Evolutionary conservation across 2,329 filamentous ascomycete species (phyloP), one percentile per base, ranked within the genome.

Genomic region (Aureobasidium sp.): DNA sequence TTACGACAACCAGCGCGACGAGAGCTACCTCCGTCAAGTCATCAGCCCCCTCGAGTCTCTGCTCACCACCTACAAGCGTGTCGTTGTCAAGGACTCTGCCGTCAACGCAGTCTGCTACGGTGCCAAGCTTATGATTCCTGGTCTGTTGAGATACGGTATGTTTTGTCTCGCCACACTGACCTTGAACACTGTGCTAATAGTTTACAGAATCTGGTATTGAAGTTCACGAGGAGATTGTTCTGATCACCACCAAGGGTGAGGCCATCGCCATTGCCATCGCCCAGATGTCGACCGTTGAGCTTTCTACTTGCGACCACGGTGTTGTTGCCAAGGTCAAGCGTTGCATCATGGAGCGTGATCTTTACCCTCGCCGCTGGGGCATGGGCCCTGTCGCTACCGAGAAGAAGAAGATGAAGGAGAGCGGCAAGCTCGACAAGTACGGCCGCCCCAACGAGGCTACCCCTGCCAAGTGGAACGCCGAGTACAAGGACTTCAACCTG

Each of bases 361-460:
- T 97, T 63, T 99, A 99, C 83, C 94, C 94, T 66, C 85, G 91
- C 75, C 83, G 93, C 81, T 99, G 94, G 94, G 94, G 94, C 68
- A 85, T 97, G 73, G 94, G 94, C 65, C 93, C 94, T 59, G 87
- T 93, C 64, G 94, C 94, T 54, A 79, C 88, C 53, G 91, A 97
- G 83, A 99, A 99, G 87, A 99, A 99, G 89, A 97, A 97, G 85
- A 86, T 99, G 82, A 97, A 97, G 86, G 90, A 92, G 59, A 89
- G 91, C 68, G 94, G 94, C 76, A 96, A 97, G 80, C 88, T 99
- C 64, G 94, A 99, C 82, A 99, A 99, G 87, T 97, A 86, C 70
- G 94, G 94, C 68, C 88, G 92, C 63, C 77, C 89, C 70, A 99
- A 97, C 76, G 93, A 97, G 75, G 85, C 87, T 66, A 99, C 94